Evolutionary conservation across 345 rosid species (phyloP).

Genomic region (Cardamine occulta): DNA sequence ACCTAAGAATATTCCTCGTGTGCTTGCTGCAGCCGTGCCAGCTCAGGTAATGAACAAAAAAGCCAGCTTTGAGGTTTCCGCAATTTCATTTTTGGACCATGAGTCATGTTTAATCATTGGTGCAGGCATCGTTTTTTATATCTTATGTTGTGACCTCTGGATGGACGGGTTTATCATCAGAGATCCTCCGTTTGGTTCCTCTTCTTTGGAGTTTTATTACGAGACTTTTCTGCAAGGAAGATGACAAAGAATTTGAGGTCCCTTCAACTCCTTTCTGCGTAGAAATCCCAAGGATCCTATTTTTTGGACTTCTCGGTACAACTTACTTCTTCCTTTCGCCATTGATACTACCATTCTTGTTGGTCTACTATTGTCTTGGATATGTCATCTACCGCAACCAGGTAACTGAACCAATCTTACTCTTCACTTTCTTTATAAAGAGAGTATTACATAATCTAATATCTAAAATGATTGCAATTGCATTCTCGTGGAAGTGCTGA

Average conservation of each 20-base stretch:
- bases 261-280: constrained; percentile 69
- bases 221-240: constrained; percentile 49
- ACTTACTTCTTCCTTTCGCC: constrained; percentile 91
- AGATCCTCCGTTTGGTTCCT: constrained; percentile 68
- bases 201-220: constrained; percentile 53
- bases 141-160: constrained; percentile 93
- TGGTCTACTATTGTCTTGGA: constrained; percentile 82
- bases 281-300: constrained; percentile 68
- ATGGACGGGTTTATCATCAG: constrained; percentile 87
- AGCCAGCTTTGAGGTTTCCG: constrained; percentile 7
- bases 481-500: constrained; percentile 38
- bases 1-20: constrained; percentile 70
- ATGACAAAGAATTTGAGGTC: constrained; percentile 57
- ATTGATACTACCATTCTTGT: constrained; percentile 81
- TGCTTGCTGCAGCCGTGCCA: constrained; percentile 85
- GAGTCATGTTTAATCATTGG: constrained; percentile 32
- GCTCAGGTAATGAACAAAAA: constrained; percentile 62
- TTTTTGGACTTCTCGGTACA: constrained; percentile 85
- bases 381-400: constrained; percentile 90
- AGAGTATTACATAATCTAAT: constrained; percentile 4
- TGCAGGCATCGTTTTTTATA: constrained; percentile 89
- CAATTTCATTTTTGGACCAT: constrained; percentile 6
- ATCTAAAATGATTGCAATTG: constrained; percentile 25
- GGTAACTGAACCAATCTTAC: constrained; percentile 46
- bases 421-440: background rate